Evolutionary conservation across 495 filamentous ascomycete species (phyloP), one percentile per base, ranked within the genome.

Genomic region (Parachaetomium inaequale): DNA sequence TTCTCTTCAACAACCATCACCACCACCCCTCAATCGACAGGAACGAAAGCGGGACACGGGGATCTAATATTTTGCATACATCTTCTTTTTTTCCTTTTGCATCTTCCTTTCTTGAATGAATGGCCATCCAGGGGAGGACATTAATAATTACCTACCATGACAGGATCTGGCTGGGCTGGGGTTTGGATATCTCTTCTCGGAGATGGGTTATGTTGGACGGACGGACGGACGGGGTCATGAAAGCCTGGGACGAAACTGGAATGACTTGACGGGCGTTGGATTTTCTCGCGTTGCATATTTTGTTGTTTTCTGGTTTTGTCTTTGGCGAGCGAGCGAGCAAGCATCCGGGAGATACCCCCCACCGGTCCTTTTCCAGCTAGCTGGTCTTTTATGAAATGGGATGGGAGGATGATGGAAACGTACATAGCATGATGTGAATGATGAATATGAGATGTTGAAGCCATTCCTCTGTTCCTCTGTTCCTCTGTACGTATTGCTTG

Each of bases 11-110:
- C 25, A 26, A 31, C 34, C 14, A 21, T n/a, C n/a, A n/a, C n/a
- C n/a, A 11, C 28, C 43, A 23, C 17, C 32, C 47, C 45, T n/a
- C 34, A 38, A 29, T 62, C 59, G 62, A 63, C 62, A 36, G 62
- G 62, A 43, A 52, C 57, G 50, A 43, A 47, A 54, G n/a, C 58
- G 58, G 58, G 58, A 52, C 11, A n/a, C n/a, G n/a, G 19, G 56
- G 19, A 14, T 31, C 36, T 31, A 53, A 52, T 60, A 26, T 23
- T 57, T 45, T 17, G 32, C 36, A 40, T 47, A 21, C n/a, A 12
- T 29, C 19, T 58, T 49, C 3, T 1, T 58, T 49, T 15, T 2
- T 3, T 21, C 17, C 42, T 25, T n/a, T 17, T 58, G 12, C 43
- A 17, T 45, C 40, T 34, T 29, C 17, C 43, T 42, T 19, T 43